Evolutionary conservation across 495 filamentous ascomycete species (phyloP), one percentile per base, ranked within the genome.

Genomic region (Pseudevernia furfuracea): DNA sequence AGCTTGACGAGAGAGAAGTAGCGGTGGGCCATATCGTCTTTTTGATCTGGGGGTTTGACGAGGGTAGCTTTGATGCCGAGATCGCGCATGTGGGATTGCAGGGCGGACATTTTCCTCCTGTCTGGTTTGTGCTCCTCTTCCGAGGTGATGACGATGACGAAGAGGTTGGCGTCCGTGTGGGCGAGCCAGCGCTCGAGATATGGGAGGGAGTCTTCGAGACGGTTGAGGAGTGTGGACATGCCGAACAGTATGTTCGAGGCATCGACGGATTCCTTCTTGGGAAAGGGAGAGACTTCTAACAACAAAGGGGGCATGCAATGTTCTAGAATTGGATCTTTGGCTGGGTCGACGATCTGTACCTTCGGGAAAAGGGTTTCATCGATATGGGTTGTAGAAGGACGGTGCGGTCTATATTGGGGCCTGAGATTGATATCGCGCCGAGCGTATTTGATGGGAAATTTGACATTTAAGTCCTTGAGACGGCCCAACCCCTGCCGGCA

Each of bases 111-210:
- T 12, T 49, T 39, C 14, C 19, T 58, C 32, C 36, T 30, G 9
- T 53, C 23, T 17, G 55, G 34, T 23, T 71, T 65, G 0, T 30
- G 52, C 1, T 59, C 56, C 21, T 78, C 73, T 53, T 80, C 80
- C n/a, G 84, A 73, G 55, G 77, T 82, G 11, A 80, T 75, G 14
- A 81, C 72, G 38, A 85, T 71, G 37, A 80, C 81, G 34, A 87
- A 77, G 3, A 89, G 80, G 39, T 77, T 79, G 10, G 82, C 78
- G 11, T 76, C 74, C 0, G 83, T 83, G 25, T 81, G 74, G 1
- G 82, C 74, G 6, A 87, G 80, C 87, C 86, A 89, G 69, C 87
- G 84, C 17, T 76, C 66, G 43, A 89, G 83, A 34, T 78, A 76
- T 34, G 80, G 72, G 15, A 87, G 73, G 3, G 83, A 85, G 19